Base-by-base conservation (phyloP, 2,329 filamentous ascomycete species). In the Exophiala phaeomuriformis region DNA sequence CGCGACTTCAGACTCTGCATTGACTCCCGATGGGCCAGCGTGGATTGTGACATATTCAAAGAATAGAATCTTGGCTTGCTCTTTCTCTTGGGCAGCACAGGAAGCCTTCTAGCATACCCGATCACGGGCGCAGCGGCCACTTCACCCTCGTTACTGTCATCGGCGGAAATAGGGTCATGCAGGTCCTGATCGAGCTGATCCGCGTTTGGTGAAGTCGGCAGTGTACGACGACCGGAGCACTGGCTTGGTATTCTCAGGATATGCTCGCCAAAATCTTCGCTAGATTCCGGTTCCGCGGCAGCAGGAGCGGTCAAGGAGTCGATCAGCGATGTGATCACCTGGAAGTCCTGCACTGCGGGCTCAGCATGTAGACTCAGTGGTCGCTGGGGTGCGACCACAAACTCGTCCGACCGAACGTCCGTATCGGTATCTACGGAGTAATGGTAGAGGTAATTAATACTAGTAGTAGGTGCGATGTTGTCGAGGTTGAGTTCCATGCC, bases 301-400 rank as follows among this genome's bases (percentile, higher is more conserved):
- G 79, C 78, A 56, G 81, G 79, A 59, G 75, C 72, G 12, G 80
- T 79, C 41, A 84, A 73, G 31, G 81, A 82, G 56, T 79, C 78
- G 66, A 84, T 81, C 55, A 84, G 73, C 45, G 77, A 79, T 10
- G 79, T 79, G 58, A 84, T 76, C 31, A 76, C 69, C 60, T 75
- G 53, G 12, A 60, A 47, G 4, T 56, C 51, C 35, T 52, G 36
- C 28, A 56, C 41, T 10, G 51, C 43, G 37, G 44, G 40, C 29
- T 49, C 32, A n/a, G 57, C 41, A 41, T 49, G 42, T 43, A 29
- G 45, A 29, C 41, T 37, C 9, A 39, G 27, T n/a, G 36, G 39
- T 37, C 43, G 49, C 7, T 39, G 31, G 37, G 29, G 35, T 35
- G 51, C 27, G 27, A 52, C 33, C 12, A 55, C 33, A 32, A 42